These are phyloP conservation scores for Licmophora abbreviata DNA, from an alignment of 108 stramenopile genomes.

Conservation along the genomic window DNA sequence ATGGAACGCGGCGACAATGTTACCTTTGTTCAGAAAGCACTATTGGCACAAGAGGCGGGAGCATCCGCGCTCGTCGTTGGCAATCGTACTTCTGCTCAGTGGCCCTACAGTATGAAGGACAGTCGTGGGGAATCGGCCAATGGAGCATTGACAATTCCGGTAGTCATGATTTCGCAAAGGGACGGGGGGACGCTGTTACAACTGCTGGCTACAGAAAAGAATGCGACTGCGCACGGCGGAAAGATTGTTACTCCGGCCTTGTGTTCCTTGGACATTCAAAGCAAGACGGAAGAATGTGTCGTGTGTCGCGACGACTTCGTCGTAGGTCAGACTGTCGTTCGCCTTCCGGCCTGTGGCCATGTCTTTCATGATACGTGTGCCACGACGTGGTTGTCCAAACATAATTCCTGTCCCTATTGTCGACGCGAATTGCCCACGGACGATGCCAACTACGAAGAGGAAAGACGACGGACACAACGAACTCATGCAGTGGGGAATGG, in stretches of 20 bases:
- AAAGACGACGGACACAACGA: conserved; percentile 38
- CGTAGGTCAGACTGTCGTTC: conserved; percentile 47
- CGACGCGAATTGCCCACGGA: conserved; percentile 78
- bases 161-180: conserved; percentile 60
- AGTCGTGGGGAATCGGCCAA: conserved; percentile 34
- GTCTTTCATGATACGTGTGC: conserved; percentile 80
- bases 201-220: conserved; percentile 2
- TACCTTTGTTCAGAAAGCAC: conserved; percentile 69
- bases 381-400: conserved; percentile 55
- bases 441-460: conserved; percentile 67
- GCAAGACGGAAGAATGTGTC: conserved; percentile 40
- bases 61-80: conserved; percentile 62
- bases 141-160: conserved; percentile 48
- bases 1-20: conserved; percentile 74
- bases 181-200: conserved; percentile 31
- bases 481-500: conserved; percentile 29
- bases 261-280: conserved; percentile 14
- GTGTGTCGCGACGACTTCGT: conserved; percentile 56
- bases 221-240: too few species aligned
- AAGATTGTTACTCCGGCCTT: too few species aligned
- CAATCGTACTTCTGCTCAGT: conserved; percentile 37
- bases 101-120: conserved; percentile 86
- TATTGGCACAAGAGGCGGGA: conserved; percentile 63
- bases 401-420: conserved; percentile 84
- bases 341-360: conserved; percentile 67